Evolutionary conservation across 2,329 filamentous ascomycete genomes (phyloP), one percentile per base, ranked within the genome.

Genomic region (Aspergillus proliferans): DNA sequence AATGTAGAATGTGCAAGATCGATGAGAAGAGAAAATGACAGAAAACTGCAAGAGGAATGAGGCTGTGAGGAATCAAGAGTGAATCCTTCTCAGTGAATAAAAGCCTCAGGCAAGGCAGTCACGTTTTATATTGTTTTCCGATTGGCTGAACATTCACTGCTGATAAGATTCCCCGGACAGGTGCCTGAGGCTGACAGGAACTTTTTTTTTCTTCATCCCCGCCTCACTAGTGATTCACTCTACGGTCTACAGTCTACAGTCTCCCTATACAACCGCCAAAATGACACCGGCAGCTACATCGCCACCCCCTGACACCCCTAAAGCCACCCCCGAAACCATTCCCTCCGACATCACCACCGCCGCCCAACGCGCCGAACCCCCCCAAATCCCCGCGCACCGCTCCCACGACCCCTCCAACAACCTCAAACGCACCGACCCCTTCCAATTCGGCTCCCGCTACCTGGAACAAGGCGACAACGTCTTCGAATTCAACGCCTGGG

Each of bases 401-500:
- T 88, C 86, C 19, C 86, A 91, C 62, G 67, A 71, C 59, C 83
- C 87, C 36, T 61, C 75, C 51, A 84, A 85, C 68, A 93, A 90
- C 68, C 76, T 86, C 72, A 97, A 97, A 75, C 82, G 89, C 61
- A 87, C 76, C 65, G 90, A 96, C 65, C 93, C 93, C 15, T 98
- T 97, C 71, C 86, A 94, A 71, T 98, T 98, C 69, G 93, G 93
- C 52, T 93, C 88, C 43, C 88, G 92, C 51, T 87, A 81, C 63
- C 82, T 98, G 46, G 83, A 87, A 61, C 79, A 92, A 68, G 82
- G 84, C 64, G 91, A 95, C 73, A 80, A 97, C 67, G 88, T 95
- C 62, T 98, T 92, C 73, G 87, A 94, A 69, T 95, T 93, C 81
- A 98, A 98, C 70, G 93, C 93, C 34, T 98, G 93, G 93, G 93